Conservation (phyloP, 164 flowering plant genomes). For the Protea cynaroides region DNA sequence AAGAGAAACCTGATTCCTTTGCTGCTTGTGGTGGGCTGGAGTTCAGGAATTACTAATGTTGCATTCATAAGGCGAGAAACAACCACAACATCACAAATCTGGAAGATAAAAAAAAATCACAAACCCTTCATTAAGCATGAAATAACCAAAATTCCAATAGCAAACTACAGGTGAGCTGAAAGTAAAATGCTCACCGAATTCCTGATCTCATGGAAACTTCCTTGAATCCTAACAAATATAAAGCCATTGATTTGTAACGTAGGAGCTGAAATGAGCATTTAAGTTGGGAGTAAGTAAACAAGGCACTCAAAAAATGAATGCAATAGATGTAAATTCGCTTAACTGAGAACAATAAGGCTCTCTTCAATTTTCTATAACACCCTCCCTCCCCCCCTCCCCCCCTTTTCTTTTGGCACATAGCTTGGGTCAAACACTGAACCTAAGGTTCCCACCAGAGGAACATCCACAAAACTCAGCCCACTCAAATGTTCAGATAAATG, state of each 20-base stretch:
- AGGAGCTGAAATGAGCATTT: conserved; percentile 49
- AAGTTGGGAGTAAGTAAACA: conserved; percentile 6
- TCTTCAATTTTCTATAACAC: neutral
- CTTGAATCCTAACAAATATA: conserved; percentile 80
- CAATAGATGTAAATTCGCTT: neutral
- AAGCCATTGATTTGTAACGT: conserved; percentile 49
- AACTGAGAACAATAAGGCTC: neutral
- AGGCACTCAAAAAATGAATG: neutral
- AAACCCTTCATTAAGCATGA: neutral
- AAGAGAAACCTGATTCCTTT: conserved; percentile 82
- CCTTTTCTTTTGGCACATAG: neutral
- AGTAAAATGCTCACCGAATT: conserved; percentile 52
- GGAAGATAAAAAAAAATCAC: conserved; percentile 17
- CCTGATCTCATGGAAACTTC: conserved; percentile 94
- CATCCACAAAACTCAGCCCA: neutral
- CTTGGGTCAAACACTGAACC: neutral
- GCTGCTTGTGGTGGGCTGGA: conserved; percentile 88
- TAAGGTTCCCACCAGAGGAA: neutral
- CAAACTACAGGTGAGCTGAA: neutral
- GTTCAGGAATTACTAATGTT: conserved; percentile 85
- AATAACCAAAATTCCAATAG: neutral
- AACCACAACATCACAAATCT: conserved; percentile 89
- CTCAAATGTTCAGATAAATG: neutral
- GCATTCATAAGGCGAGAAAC: conserved; percentile 89
- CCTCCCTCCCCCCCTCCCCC: too few species aligned